Evolutionary conservation across 306 rosid genomes (phyloP).

Genomic region (Pueraria montana): DNA sequence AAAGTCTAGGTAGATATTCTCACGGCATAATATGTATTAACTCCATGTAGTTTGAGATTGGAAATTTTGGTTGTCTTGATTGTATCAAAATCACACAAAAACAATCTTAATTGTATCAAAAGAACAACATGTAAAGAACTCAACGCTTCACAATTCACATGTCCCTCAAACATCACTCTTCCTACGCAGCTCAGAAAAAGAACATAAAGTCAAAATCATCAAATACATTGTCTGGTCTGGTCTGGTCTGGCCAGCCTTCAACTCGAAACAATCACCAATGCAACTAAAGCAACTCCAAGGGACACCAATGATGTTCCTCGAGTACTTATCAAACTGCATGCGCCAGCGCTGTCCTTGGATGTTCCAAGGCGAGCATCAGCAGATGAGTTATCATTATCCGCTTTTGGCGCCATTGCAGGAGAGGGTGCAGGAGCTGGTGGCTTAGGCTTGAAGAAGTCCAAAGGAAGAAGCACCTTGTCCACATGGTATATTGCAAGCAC

Average conservation of each 20-base stretch:
- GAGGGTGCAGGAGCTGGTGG: slow-evolving; percentile 52
- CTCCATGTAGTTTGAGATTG: not conserved
- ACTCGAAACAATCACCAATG: not conserved
- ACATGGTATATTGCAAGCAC: slow-evolving; percentile 46
- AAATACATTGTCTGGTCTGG: not conserved
- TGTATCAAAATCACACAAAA: slow-evolving; percentile 18
- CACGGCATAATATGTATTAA: not conserved
- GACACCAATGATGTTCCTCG: slow-evolving; percentile 39
- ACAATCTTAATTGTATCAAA: not conserved
- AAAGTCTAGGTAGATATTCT: not conserved
- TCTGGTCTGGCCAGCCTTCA: slow-evolving; percentile 8
- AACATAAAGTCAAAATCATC: slow-evolving; percentile 5
- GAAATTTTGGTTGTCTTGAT: not conserved
- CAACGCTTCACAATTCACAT: not conserved
- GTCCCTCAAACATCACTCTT: not conserved
- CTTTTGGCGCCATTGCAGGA: slow-evolving; percentile 36
- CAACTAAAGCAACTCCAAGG: slow-evolving; percentile 42
- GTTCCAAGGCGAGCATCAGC: slow-evolving; percentile 17
- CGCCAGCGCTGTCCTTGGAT: slow-evolving; percentile 30
- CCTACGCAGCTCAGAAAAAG: not conserved
- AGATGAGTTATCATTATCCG: not conserved
- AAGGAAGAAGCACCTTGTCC: slow-evolving; percentile 34
- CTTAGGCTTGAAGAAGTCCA: slow-evolving; percentile 54
- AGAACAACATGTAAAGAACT: slow-evolving; percentile 1
- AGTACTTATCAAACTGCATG: slow-evolving; percentile 21